Evolutionary conservation across 345 rosid species (phyloP).

Genomic region (Cardamine resedifolia): DNA sequence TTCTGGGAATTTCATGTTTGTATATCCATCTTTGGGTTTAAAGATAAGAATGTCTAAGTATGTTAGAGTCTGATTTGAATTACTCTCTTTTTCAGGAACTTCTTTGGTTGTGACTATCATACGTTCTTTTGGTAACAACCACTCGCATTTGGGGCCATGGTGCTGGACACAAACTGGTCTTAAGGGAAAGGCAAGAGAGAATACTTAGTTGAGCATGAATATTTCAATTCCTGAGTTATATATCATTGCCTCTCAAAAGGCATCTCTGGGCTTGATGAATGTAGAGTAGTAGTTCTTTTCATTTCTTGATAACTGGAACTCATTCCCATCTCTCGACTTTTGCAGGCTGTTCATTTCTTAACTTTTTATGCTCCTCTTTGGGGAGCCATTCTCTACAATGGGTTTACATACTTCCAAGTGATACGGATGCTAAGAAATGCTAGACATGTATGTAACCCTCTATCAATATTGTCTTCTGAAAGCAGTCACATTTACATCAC

Average conservation of each 20-base stretch:
- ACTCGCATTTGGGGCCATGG: constrained; percentile 67
- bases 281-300: not conserved
- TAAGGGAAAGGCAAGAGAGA: constrained; percentile 65
- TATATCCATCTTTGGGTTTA: not conserved
- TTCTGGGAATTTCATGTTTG: not conserved
- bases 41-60: not conserved
- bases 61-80: constrained; percentile 21
- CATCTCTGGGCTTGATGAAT: not conserved
- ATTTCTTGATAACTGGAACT: not conserved
- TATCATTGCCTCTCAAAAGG: not conserved
- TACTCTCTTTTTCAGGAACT: constrained; percentile 50
- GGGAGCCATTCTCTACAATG: constrained; percentile 98
- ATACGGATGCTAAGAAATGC: constrained; percentile 95
- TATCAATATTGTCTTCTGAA: not conserved
- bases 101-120: constrained; percentile 78
- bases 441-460: constrained; percentile 59
- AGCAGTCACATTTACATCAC: not conserved
- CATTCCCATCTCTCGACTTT: not conserved
- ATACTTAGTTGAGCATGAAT: not conserved
- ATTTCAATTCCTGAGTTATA: not conserved
- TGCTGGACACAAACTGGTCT: constrained; percentile 88
- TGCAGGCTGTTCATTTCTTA: constrained; percentile 90
- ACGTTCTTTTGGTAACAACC: constrained; percentile 83
- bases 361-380: constrained; percentile 89
- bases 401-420: constrained; percentile 88